Evolutionary conservation across 140 eudicot species (phyloP).

Genomic region (Oenanthe javanica): DNA sequence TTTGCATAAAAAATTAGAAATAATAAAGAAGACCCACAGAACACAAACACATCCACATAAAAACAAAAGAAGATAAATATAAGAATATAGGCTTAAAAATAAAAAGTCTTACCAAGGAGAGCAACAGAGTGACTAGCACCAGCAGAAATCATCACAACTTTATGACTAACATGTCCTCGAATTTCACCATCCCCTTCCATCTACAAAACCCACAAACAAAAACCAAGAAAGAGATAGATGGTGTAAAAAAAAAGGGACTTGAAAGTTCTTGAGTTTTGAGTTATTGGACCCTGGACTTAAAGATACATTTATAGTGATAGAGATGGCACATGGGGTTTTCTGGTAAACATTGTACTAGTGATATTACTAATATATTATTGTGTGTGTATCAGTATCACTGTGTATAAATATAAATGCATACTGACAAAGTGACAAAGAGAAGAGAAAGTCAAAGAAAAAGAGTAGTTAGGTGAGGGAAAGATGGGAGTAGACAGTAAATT

Average conservation of each 20-base stretch:
- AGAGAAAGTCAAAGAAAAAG: neutral
- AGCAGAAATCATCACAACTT: slow-evolving; percentile 50
- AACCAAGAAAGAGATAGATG: neutral
- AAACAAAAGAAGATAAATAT: neutral
- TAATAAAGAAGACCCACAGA: neutral
- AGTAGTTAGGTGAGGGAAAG: neutral
- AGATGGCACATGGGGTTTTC: slow-evolving; percentile 7
- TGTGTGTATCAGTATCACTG: neutral
- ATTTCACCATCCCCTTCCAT: slow-evolving; percentile 6
- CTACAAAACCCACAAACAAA: neutral
- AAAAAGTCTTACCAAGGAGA: slow-evolving; percentile 46
- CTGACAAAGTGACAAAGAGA: neutral
- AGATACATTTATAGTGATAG: slow-evolving; percentile 8
- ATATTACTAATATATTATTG: neutral
- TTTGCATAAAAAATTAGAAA: neutral
- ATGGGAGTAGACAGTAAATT: neutral
- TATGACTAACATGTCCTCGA: slow-evolving; percentile 23
- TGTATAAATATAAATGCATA: neutral
- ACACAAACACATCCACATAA: neutral
- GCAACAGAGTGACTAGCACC: slow-evolving; percentile 86
- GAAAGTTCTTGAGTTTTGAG: neutral
- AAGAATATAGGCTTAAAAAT: neutral
- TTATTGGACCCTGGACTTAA: neutral
- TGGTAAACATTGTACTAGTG: neutral
- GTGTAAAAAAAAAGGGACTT: neutral